Evolutionary conservation across 2,329 filamentous ascomycete genomes (phyloP).

Genomic region (Phyllosticta citribraziliensis): DNA sequence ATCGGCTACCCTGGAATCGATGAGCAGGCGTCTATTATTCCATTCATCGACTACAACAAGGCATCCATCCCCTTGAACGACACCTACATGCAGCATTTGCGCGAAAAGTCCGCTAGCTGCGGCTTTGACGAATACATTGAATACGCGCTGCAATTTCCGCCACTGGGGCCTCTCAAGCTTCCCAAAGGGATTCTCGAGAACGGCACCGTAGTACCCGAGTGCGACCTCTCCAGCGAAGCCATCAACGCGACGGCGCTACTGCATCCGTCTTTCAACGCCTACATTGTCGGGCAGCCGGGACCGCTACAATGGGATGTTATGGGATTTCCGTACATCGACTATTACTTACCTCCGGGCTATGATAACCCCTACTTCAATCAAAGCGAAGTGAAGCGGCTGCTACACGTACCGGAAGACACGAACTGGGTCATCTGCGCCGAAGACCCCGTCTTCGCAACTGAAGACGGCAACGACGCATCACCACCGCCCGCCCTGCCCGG

Average conservation of each 20-base stretch:
- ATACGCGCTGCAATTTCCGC: conserved; percentile 31
- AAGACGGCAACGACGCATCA: conserved; percentile 11
- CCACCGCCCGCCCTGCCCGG: conserved; percentile 13
- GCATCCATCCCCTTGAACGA: conserved; percentile 38
- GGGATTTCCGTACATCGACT: conserved; percentile 54
- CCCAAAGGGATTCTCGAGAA: conserved; percentile 1
- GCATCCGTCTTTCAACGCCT: conserved; percentile 75
- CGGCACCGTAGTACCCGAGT: conserved; percentile 12
- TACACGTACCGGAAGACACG: conserved; percentile 24
- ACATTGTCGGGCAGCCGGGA: conserved; percentile 63
- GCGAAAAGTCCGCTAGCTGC: conserved; percentile 32
- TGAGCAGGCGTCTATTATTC: conserved; percentile 16
- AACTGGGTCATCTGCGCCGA: conserved; percentile 21
- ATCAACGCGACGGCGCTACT: conserved; percentile 42
- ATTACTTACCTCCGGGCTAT: conserved; percentile 51
- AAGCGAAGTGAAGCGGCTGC: conserved; percentile 27
- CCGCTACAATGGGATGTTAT: conserved; percentile 61
- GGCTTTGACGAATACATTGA: conserved; percentile 37
- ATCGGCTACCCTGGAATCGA: conserved; percentile 18
- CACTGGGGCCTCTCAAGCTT: conserved; percentile 17
- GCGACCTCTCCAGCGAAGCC: conserved; percentile 46
- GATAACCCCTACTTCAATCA: conserved; percentile 57
- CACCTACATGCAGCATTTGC: conserved; percentile 31
- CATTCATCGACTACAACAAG: conserved; percentile 33
- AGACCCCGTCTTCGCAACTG: conserved; percentile 14